Conservation (phyloP, 441 rosid species). For the Capsella rubella region DNA sequence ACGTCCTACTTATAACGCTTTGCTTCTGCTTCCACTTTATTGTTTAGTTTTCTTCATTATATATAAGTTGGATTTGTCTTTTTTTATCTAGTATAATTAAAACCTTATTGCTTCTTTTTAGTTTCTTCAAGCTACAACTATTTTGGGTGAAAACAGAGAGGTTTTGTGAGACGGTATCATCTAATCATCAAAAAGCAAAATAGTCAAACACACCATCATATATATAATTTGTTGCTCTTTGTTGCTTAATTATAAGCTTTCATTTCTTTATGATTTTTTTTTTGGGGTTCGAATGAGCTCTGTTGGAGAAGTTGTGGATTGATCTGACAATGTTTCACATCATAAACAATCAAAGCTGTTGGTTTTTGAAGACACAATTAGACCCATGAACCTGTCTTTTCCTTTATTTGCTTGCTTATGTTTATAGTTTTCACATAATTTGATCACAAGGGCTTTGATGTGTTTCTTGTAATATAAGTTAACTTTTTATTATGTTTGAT, state of each 20-base stretch:
- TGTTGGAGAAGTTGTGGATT: constrained; percentile 4
- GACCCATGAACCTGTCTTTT: neutral
- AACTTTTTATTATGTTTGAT: constrained; percentile 13
- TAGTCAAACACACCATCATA: constrained; percentile 13
- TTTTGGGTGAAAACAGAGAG: constrained; percentile 26
- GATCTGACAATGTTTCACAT: constrained; percentile 37
- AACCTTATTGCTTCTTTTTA: constrained; percentile 22
- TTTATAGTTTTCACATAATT: neutral
- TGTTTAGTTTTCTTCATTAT: constrained; percentile 1
- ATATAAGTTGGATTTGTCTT: constrained; percentile 13
- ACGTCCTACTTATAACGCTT: constrained; percentile 29
- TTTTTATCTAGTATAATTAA: constrained; percentile 12
- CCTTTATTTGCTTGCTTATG: constrained; percentile 5
- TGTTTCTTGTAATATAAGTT: constrained; percentile 34
- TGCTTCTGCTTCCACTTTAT: constrained; percentile 20
- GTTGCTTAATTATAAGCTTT: constrained; percentile 20
- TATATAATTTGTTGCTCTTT: constrained; percentile 11
- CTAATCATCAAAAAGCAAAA: constrained; percentile 26
- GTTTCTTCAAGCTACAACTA: constrained; percentile 24
- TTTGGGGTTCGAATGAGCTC: constrained; percentile 12
- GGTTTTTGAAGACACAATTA: constrained; percentile 14
- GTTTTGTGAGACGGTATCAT: constrained; percentile 12
- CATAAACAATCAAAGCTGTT: constrained; percentile 23
- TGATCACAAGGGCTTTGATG: constrained; percentile 33
- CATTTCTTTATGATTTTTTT: constrained; percentile 3